A percentile compares a stretch with the other conserved stretches of the same genome.
phyloP scores from a whole-genome alignment of 345 rosid species.

The Aquilaria sinensis region DNA sequence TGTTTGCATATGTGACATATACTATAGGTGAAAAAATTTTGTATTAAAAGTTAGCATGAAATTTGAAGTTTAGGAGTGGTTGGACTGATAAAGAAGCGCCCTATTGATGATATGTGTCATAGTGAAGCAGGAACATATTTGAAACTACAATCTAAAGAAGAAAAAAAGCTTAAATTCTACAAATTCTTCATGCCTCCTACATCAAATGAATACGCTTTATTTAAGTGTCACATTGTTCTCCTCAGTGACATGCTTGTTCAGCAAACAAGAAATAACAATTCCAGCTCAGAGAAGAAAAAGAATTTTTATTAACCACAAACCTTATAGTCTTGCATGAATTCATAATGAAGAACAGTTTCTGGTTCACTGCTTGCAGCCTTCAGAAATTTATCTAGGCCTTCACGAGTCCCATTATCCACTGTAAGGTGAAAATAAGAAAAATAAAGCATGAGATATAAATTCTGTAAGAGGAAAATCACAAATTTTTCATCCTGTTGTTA shows the following conservation, averaged over 20 bases:
- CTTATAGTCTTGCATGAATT: slow-evolving; percentile 99
- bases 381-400: slow-evolving; percentile 90
- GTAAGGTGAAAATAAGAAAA: slow-evolving; percentile 17
- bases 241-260: not conserved
- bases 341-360: slow-evolving; percentile 91
- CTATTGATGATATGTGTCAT: too few relatives aligned
- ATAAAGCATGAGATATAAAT: too few relatives aligned
- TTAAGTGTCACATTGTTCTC: not conserved
- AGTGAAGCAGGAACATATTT: too few relatives aligned
- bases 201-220: not conserved
- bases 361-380: slow-evolving; percentile 90
- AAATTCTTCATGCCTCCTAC: not conserved
- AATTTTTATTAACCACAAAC: slow-evolving; percentile 24
- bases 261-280: not conserved
- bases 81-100: too few relatives aligned
- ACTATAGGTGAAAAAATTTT: not conserved
- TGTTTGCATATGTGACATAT: not conserved
- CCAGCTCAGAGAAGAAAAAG: slow-evolving; percentile 1
- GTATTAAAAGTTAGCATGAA: too few relatives aligned
- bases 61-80: too few relatives aligned
- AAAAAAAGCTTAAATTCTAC: slow-evolving; percentile 1
- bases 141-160: slow-evolving; percentile 1
- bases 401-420: slow-evolving; percentile 97
- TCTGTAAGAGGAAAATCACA: too few relatives aligned
- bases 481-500: too few relatives aligned